Base-by-base conservation (phyloP, 2,329 filamentous ascomycete species). In the Rhynchosporium secalis region DNA sequence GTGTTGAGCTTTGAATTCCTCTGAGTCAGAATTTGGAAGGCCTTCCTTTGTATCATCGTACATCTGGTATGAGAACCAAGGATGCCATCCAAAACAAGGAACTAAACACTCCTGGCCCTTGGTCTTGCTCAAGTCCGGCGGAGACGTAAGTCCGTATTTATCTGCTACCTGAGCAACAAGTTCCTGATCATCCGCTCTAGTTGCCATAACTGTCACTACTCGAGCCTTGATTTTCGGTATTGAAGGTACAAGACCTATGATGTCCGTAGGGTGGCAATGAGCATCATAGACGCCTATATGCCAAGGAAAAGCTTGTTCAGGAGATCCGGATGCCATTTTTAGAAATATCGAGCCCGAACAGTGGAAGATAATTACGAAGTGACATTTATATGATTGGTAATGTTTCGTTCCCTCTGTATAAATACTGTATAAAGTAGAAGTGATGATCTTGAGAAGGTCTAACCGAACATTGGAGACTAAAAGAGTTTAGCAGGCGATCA, bases 31-130 rank as follows among this genome's bases (percentile, higher is more conserved):
- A 31, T 69, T 48, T 31, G 58, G 12, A 10, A 59, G 29, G 20
- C 41, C 68, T 63, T 58, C 63, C 45, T 72, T 72, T 26, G 72
- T 74, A 73, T 91, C 86, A 70, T 87, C 83, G 71, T 86, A 91
- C 70, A 95, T 81, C 67, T 91, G 86, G 73, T 94, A 81, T 1
- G 90, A 89, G 75, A 93, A 94, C 91, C 91, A 95, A 0, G 91
- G 91, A 73, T 95, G 91, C 89, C 90, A 93, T 26, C 91, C 91
- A 75, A 93, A 94, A n/a, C 86, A 86, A 0, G 91, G 89, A 3
- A 94, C 69, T 29, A 87, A 73, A 63, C 78, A 79, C 62, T 79
- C 76, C 31, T 65, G 52, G 56, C 40, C 59, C 52, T 70, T 57
- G 20, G 70, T 62, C 2, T 69, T 60, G 65, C 72, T 74, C 20